Conservation (phyloP, 257 asterid species). For the Striga asiatica region DNA sequence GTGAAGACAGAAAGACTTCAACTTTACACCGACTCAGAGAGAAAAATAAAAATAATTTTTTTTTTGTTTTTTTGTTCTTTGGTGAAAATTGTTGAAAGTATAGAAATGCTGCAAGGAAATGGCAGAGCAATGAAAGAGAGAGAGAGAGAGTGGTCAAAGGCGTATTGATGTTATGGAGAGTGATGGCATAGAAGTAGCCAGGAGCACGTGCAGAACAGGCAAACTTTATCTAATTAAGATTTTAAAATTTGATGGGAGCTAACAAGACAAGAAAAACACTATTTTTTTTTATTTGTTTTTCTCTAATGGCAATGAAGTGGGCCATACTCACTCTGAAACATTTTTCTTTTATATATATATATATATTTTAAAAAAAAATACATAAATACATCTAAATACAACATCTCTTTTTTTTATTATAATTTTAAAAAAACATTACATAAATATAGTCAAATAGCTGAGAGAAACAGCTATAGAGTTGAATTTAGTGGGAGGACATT, state of each 20-base stretch:
- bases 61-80: neutral
- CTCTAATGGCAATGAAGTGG: too few species aligned
- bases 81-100: too few species aligned
- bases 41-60: slow-evolving; percentile 6
- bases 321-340: too few species aligned
- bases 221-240: slow-evolving; percentile 13
- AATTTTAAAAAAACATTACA: too few species aligned
- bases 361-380: too few species aligned
- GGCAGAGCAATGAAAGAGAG: slow-evolving; percentile 11
- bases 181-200: slow-evolving; percentile 47
- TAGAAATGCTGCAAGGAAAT: slow-evolving; percentile 8
- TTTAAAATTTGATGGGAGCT: slow-evolving; percentile 23
- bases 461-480: too few species aligned
- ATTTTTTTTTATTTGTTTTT: slow-evolving; percentile 13
- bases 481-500: too few species aligned
- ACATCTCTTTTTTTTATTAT: too few species aligned
- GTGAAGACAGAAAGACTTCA: neutral
- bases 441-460: too few species aligned
- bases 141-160: neutral
- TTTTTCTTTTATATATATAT: too few species aligned
- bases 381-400: too few species aligned
- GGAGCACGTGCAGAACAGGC: slow-evolving; percentile 39
- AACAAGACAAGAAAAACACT: slow-evolving; percentile 41
- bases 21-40: neutral
- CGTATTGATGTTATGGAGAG: slow-evolving; percentile 20